Evolutionary conservation across 2,329 filamentous ascomycete genomes (phyloP), one percentile per base, ranked within the genome.

Genomic region (Xylaria sp.): DNA sequence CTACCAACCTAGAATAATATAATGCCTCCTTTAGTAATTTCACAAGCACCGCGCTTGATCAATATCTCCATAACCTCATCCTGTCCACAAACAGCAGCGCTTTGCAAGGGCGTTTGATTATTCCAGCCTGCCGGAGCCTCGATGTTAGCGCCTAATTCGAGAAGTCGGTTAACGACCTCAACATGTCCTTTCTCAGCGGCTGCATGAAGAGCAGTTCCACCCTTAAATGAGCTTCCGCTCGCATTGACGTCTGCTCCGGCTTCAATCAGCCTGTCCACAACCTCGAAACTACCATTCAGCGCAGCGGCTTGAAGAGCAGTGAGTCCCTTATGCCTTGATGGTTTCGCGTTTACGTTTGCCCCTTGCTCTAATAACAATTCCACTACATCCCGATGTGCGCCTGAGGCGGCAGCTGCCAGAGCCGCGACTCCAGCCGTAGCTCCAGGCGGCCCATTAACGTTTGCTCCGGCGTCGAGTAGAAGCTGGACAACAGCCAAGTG

Each of bases 281-380:
- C 63, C 0, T 70, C 66, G 0, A 71, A 2, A 18, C 69, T 68
- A 6, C 77, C 77, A 25, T 3, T 69, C 2, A 76, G 66, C 23
- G 75, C 85, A 76, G 78, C 81, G 68, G 72, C 74, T 76, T 73
- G 83, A 76, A 79, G 81, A 71, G 75, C 82, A 77, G 72, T 86
- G 77, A 68, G 78, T 71, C 64, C 80, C 80, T 71, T 79, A 75
- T 75, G 79, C 43, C 78, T 79, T 9, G 78, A 75, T 58, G 74
- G 78, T 65, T 73, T 76, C 68, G 78, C 78, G 61, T 82, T 74
- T 23, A 80, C 75, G 28, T 78, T 72, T 2, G 79, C 80, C 1
- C 78, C 79, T 9, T 75, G 75, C 3, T 68, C 71, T 1, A 83
- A 68, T 5, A 83, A 73, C 0, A 71, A 54, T 33, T 67, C 56